A percentile compares a stretch with the other conserved stretches of the same genome.
phyloP scores from a whole-genome alignment of 2,329 filamentous ascomycete species.

The Exophiala sp. region DNA sequence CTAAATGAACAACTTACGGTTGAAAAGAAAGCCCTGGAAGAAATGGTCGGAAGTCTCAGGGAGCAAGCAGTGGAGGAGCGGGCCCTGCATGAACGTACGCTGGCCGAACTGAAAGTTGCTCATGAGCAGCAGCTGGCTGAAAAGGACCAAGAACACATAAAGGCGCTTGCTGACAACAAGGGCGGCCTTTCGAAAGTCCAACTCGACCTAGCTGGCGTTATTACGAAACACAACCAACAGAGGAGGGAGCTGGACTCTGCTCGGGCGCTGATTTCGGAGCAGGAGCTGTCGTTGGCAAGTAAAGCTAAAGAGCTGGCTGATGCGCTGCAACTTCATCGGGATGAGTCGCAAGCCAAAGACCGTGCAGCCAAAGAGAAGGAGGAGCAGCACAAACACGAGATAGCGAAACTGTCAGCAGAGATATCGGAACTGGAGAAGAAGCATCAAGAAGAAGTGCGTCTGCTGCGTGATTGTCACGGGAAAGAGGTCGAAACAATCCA shows the following conservation, averaged over 20 bases:
- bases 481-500: conserved; percentile 16
- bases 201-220: conserved; percentile 25
- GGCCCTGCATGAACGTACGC: conserved; percentile 19
- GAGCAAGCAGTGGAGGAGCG: conserved; percentile 34
- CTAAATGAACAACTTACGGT: conserved; percentile 37
- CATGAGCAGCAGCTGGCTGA: conserved; percentile 9
- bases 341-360: conserved; percentile 8
- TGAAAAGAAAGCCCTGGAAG: conserved; percentile 35
- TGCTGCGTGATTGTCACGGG: conserved; percentile 10
- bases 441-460: conserved; percentile 13
- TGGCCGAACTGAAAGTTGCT: conserved; percentile 7
- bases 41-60: conserved; percentile 34
- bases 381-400: conserved; percentile 14
- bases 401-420: conserved; percentile 6
- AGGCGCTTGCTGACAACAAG: conserved; percentile 16
- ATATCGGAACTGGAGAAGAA: conserved; percentile 9
- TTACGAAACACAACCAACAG: conserved; percentile 24
- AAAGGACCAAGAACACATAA: conserved; percentile 16
- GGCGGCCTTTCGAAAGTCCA: conserved; percentile 19
- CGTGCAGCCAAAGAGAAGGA: conserved; percentile 6
- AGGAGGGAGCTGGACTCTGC: conserved; percentile 22
- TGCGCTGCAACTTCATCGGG: conserved; percentile 3
- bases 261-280: conserved; percentile 7
- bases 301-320: conserved; percentile 16
- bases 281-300: conserved; percentile 8